phyloP scores from a whole-genome alignment of 345 rosid genomes.

The Physaria fendleri region DNA sequence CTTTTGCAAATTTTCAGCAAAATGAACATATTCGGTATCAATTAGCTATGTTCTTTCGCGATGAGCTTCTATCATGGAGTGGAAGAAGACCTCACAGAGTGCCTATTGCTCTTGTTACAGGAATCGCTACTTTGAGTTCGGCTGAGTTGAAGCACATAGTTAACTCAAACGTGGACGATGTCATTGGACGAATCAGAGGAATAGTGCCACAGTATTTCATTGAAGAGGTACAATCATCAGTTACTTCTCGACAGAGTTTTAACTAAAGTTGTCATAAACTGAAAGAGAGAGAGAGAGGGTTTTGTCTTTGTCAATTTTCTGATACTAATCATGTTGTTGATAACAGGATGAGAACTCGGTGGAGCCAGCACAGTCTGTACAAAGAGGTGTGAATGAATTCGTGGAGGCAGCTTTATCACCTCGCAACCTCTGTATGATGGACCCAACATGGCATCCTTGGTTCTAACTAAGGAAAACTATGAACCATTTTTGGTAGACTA shows the following conservation, averaged over 20 bases:
- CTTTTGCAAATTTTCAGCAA: conserved; percentile 56
- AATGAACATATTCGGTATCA: conserved; percentile 85
- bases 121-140: conserved; percentile 54
- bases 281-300: too few species aligned
- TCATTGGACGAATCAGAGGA: conserved; percentile 61
- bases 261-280: not conserved
- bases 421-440: conserved; percentile 95
- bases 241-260: not conserved
- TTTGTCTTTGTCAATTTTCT: not conserved
- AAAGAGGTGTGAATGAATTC: conserved; percentile 76
- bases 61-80: conserved; percentile 88
- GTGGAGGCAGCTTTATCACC: conserved; percentile 87
- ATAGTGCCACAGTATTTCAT: conserved; percentile 71
- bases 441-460: conserved; percentile 99
- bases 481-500: conserved; percentile 4
- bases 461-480: conserved; percentile 37
- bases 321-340: not conserved
- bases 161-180: conserved; percentile 67
- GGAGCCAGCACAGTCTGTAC: conserved; percentile 88
- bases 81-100: conserved; percentile 85
- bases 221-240: conserved; percentile 62
- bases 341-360: conserved; percentile 65
- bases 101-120: conserved; percentile 49
- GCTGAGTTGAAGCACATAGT: conserved; percentile 72
- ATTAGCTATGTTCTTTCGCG: conserved; percentile 94